Evolutionary conservation across 805 yeast species (phyloP).

Genomic region (Teunomyces barrocoloradensis): DNA sequence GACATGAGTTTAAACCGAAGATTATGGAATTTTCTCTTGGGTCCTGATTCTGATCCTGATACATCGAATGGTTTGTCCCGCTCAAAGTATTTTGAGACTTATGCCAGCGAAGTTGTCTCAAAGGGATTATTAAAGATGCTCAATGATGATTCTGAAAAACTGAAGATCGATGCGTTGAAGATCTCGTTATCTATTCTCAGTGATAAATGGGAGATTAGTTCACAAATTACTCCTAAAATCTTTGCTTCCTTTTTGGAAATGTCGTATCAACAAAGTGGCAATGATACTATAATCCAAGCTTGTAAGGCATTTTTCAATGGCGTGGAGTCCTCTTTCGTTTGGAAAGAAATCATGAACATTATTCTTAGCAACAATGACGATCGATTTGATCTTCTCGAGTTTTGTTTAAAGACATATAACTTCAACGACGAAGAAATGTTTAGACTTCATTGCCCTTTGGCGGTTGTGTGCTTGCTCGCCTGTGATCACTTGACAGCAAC

Average conservation of each 20-base stretch:
- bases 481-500: conserved; percentile 12
- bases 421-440: conserved; percentile 87
- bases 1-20: conserved; percentile 96
- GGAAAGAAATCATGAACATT: conserved; percentile 55
- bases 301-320: conserved; percentile 79
- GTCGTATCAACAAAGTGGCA: conserved; percentile 29
- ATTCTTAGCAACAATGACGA: conserved; percentile 26
- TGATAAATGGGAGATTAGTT: conserved; percentile 96
- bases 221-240: conserved; percentile 63
- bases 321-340: conserved; percentile 76
- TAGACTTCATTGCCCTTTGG: conserved; percentile 69
- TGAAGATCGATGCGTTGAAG: conserved; percentile 51
- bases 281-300: conserved; percentile 50
- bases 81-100: conserved; percentile 55
- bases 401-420: conserved; percentile 62
- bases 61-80: conserved; percentile 22
- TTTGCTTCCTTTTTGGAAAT: conserved; percentile 62
- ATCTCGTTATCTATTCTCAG: conserved; percentile 66
- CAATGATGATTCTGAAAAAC: conserved; percentile 24
- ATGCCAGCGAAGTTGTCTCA: conserved; percentile 52
- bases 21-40: conserved; percentile 89
- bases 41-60: conserved; percentile 53
- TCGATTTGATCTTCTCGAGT: conserved; percentile 51
- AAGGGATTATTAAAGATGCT: conserved; percentile 54
- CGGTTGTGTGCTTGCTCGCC: conserved; percentile 49